phyloP scores from a whole-genome alignment of 352 stramenopile genomes.

The Globisporangium canariense region DNA sequence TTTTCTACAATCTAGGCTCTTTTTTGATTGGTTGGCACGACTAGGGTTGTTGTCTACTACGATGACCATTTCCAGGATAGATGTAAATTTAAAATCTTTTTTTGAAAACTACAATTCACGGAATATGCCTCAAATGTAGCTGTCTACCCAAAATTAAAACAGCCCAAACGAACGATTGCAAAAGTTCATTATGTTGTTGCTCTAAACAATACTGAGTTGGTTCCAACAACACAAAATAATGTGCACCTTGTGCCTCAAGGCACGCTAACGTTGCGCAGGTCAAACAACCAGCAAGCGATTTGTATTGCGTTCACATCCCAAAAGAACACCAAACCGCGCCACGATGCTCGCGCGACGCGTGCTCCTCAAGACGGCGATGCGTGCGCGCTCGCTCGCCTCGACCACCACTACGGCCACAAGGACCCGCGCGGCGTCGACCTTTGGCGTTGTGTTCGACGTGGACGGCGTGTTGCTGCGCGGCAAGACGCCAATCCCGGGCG shows the following conservation, averaged over 20 bases:
- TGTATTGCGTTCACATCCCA: too few species aligned
- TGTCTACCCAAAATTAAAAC: too few species aligned
- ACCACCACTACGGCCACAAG: not conserved
- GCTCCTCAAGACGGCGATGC: not conserved
- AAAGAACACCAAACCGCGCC: not conserved
- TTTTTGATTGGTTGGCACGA: too few species aligned
- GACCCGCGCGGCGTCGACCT: slow-evolving; percentile 34
- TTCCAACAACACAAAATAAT: not conserved
- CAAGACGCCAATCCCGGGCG: slow-evolving; percentile 68
- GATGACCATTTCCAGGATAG: too few species aligned
- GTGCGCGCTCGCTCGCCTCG: not conserved
- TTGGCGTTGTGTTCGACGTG: slow-evolving; percentile 82
- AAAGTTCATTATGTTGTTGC: not conserved
- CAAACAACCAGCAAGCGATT: not conserved
- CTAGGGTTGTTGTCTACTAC: too few species aligned
- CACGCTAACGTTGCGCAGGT: not conserved
- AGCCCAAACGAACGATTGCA: not conserved
- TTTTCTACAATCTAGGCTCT: too few species aligned
- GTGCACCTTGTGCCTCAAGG: not conserved
- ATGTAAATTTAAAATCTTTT: too few species aligned
- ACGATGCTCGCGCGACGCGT: slow-evolving; percentile 2
- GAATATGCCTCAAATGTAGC: too few species aligned
- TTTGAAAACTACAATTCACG: too few species aligned
- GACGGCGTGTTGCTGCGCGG: slow-evolving; percentile 78
- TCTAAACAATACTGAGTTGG: not conserved